phyloP scores from a whole-genome alignment of 106 monocot genomes.

The Dioscorea alata region DNA sequence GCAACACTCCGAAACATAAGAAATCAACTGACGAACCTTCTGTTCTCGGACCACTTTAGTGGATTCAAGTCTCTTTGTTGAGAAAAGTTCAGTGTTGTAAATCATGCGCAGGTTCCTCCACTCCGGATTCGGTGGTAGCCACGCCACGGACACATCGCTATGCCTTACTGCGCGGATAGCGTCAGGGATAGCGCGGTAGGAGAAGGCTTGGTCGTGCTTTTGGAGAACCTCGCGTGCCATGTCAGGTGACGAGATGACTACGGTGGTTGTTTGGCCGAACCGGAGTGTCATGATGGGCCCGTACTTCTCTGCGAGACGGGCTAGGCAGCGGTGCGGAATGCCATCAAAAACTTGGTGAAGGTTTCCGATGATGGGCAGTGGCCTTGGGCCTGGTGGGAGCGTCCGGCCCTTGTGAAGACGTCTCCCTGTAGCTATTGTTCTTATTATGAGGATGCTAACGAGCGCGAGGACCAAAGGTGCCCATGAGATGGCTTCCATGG shows the following conservation, averaged over 20 bases:
- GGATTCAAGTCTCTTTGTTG: slow-evolving; percentile 14
- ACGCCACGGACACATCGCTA: slow-evolving; percentile 1
- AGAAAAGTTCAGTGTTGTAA: slow-evolving; percentile 26
- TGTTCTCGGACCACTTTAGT: slow-evolving; percentile 12
- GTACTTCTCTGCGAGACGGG: slow-evolving; percentile 30
- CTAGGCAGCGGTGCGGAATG: slow-evolving; percentile 35
- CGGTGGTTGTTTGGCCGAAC: slow-evolving; percentile 35
- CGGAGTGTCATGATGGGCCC: slow-evolving; percentile 43
- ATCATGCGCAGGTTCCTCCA: slow-evolving; percentile 35
- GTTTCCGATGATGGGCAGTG: slow-evolving; percentile 37
- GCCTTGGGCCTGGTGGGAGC: slow-evolving; percentile 40
- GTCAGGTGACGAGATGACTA: slow-evolving; percentile 32
- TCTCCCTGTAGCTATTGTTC: no score
- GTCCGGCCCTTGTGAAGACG: no score
- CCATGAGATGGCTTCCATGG: no score
- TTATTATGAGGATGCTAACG: no score
- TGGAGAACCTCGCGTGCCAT: slow-evolving; percentile 33
- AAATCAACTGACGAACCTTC: slow-evolving; percentile 24
- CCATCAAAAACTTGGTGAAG: slow-evolving; percentile 22
- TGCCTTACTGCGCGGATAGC: slow-evolving; percentile 5
- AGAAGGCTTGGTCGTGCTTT: slow-evolving; percentile 29
- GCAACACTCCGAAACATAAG: slow-evolving; percentile 3
- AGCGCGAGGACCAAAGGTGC: no score
- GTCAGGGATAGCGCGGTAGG: slow-evolving; percentile 23
- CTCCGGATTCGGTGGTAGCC: not conserved